phyloP scores from a whole-genome alignment of 352 stramenopile species.

The Pythium guiyangense region DNA sequence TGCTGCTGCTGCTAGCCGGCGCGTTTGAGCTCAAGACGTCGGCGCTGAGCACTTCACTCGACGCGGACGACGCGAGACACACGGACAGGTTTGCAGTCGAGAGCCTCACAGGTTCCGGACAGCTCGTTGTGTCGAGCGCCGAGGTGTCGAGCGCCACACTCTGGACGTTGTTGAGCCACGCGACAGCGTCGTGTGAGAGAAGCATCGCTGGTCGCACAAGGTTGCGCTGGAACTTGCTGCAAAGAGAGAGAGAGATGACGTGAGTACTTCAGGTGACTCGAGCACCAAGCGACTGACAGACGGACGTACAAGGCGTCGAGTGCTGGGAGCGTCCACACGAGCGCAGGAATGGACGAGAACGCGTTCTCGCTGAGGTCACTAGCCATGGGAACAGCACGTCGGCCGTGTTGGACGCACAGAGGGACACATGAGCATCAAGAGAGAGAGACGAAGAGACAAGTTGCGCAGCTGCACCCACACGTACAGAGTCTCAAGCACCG shows the following conservation, averaged over 20 bases:
- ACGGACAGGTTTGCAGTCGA: neutral
- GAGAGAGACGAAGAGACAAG: neutral
- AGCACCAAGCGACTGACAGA: neutral
- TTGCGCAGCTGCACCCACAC: neutral
- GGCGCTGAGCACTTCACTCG: neutral
- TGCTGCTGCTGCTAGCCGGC: neutral
- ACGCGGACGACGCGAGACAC: neutral
- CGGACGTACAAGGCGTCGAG: constrained; percentile 8
- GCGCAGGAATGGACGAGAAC: constrained; percentile 4
- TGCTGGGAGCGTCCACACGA: constrained; percentile 5
- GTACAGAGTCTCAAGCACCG: constrained; percentile 2
- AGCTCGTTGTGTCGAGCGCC: constrained; percentile 4
- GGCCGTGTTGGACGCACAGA: neutral
- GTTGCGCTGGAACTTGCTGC: constrained; percentile 9
- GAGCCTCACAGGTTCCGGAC: neutral
- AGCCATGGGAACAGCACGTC: neutral
- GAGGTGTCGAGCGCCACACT: constrained; percentile 1
- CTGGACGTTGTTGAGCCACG: constrained; percentile 1
- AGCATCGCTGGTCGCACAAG: constrained; percentile 1
- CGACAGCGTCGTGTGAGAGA: neutral
- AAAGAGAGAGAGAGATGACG: neutral
- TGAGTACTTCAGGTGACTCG: neutral
- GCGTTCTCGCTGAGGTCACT: constrained; percentile 6
- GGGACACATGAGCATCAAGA: neutral
- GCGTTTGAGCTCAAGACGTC: neutral